phyloP scores from a whole-genome alignment of 331 rosid genomes.

The Dryas integrifolia region DNA sequence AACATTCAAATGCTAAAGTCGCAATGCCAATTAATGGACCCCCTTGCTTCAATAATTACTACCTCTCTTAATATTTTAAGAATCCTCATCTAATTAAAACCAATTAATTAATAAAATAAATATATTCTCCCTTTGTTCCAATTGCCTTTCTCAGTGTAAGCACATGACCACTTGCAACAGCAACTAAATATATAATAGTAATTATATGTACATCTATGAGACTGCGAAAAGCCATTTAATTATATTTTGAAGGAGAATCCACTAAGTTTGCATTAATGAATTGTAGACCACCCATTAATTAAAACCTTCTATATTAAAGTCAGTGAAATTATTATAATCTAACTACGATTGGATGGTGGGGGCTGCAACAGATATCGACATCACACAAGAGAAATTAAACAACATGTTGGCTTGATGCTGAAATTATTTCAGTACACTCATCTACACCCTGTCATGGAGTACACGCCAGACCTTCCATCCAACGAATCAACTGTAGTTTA shows the following conservation, averaged over 20 bases:
- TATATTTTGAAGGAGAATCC: constrained; percentile 40
- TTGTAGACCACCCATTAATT: constrained; percentile 42
- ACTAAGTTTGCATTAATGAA: constrained; percentile 51
- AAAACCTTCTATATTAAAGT: constrained; percentile 29
- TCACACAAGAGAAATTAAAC: constrained; percentile 40
- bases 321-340: constrained; percentile 22
- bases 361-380: constrained; percentile 23
- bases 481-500: constrained; percentile 6
- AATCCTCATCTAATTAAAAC: constrained; percentile 21
- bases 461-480: constrained; percentile 37
- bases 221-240: constrained; percentile 30
- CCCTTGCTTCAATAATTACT: constrained; percentile 39
- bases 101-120: constrained; percentile 25
- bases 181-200: neutral
- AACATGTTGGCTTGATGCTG: constrained; percentile 38
- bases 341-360: constrained; percentile 46
- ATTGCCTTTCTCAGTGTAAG: constrained; percentile 41
- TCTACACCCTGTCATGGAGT: constrained; percentile 34
- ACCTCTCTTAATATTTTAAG: constrained; percentile 23
- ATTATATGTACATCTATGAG: constrained; percentile 9
- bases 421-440: constrained; percentile 5
- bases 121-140: constrained; percentile 21
- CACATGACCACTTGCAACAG: constrained; percentile 24
- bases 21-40: constrained; percentile 28
- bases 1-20: constrained; percentile 50